phyloP scores from a whole-genome alignment of 495 filamentous ascomycete genomes.

The Aspergillus kassunensis region DNA sequence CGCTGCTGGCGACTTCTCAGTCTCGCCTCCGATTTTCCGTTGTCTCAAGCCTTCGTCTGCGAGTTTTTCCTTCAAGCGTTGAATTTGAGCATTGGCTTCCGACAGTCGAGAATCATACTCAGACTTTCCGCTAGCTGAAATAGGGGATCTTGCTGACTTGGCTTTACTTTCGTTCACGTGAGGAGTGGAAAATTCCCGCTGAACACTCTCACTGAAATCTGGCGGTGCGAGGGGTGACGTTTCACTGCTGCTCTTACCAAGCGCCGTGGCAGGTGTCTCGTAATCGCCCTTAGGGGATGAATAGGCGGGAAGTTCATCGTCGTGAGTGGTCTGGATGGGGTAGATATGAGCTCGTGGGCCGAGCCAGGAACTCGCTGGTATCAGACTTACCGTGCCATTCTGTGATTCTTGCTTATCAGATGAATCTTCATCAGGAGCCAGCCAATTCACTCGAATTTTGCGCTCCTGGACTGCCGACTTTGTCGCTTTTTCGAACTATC shows the following conservation, averaged over 20 bases:
- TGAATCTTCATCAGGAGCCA: slow-evolving; percentile 52
- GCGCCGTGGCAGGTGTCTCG: slow-evolving; percentile 46
- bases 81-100: slow-evolving; percentile 71
- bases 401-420: slow-evolving; percentile 36
- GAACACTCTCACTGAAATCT: slow-evolving; percentile 42
- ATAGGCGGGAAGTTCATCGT: slow-evolving; percentile 54
- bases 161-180: slow-evolving; percentile 21
- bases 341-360: background rate
- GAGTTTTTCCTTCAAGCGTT: slow-evolving; percentile 62
- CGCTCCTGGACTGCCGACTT: slow-evolving; percentile 80
- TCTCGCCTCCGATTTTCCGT: slow-evolving; percentile 47
- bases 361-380: background rate
- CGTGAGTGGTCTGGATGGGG: slow-evolving; percentile 20
- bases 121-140: slow-evolving; percentile 46
- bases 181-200: slow-evolving; percentile 34
- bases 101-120: slow-evolving; percentile 69
- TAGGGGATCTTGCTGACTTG: slow-evolving; percentile 33
- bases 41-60: slow-evolving; percentile 70
- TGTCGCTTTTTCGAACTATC: slow-evolving; percentile 64
- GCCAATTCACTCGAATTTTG: slow-evolving; percentile 91
- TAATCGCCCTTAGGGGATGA: slow-evolving; percentile 51
- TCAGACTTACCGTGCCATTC: slow-evolving; percentile 44
- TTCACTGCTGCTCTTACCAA: slow-evolving; percentile 26
- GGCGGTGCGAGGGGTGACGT: slow-evolving; percentile 37
- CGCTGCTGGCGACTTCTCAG: slow-evolving; percentile 37